Evolutionary conservation across 495 filamentous ascomycete species (phyloP).

Genomic region (Aspergillus haitiensis): DNA sequence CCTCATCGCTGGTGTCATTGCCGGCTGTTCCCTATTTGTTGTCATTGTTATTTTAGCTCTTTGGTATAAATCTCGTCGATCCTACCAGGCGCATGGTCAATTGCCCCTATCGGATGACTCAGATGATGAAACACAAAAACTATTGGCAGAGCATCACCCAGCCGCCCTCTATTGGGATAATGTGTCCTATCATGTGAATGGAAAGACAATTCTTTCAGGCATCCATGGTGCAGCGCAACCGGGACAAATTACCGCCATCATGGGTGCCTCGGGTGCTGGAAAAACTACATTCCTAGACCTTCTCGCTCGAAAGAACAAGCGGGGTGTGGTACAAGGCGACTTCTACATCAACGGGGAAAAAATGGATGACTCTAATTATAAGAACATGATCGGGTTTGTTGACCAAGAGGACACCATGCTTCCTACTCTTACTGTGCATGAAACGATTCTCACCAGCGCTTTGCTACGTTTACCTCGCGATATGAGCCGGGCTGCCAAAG

Average conservation of each 20-base stretch:
- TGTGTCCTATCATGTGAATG: constrained; percentile 82
- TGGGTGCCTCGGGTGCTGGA: constrained; percentile 96
- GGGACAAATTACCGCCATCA: constrained; percentile 92
- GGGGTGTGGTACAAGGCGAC: constrained; percentile 72
- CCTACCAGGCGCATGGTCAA: constrained; percentile 63
- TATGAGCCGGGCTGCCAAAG: constrained; percentile 83
- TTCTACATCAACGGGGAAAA: constrained; percentile 96
- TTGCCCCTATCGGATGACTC: constrained; percentile 81
- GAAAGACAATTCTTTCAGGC: constrained; percentile 77
- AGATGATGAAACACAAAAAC: constrained; percentile 82
- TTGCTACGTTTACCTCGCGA: constrained; percentile 84
- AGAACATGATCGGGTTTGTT: constrained; percentile 90
- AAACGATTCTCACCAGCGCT: constrained; percentile 94
- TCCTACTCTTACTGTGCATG: constrained; percentile 93
- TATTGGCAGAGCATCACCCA: constrained; percentile 87
- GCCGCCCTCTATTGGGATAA: constrained; percentile 87
- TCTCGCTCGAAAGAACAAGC: constrained; percentile 95
- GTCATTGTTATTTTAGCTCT: constrained; percentile 78
- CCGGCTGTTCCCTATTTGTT: constrained; percentile 80
- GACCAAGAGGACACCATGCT: constrained; percentile 99
- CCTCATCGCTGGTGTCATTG: constrained; percentile 91
- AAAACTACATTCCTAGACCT: constrained; percentile 99
- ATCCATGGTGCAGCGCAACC: constrained; percentile 83
- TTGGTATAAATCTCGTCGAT: constrained; percentile 85
- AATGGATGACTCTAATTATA: constrained; percentile 80